Conservation (phyloP, 2,329 filamentous ascomycete genomes). For the Lachnellula subtilissima region DNA sequence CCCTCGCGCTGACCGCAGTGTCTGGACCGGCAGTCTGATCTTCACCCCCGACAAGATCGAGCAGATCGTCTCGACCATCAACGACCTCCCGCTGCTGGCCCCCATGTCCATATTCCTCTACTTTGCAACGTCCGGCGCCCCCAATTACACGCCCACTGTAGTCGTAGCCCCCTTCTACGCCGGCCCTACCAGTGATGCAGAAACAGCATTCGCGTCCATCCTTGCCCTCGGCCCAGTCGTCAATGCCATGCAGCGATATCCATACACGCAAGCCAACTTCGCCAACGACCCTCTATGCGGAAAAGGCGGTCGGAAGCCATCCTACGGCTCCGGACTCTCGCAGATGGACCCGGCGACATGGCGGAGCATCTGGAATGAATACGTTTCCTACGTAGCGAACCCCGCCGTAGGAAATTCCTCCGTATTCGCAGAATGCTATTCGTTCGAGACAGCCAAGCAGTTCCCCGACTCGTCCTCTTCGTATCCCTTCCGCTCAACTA, state of each 20-base stretch:
- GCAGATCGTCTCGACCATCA: neutral
- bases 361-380: neutral
- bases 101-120: neutral
- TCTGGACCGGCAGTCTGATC: neutral
- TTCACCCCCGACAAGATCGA: constrained; percentile 1
- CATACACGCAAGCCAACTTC: neutral
- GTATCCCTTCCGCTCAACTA: neutral
- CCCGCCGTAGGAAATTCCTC: neutral
- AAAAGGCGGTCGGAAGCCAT: neutral
- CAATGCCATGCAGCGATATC: neutral
- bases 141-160: neutral
- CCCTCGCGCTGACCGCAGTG: neutral
- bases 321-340: neutral
- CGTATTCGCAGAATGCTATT: neutral
- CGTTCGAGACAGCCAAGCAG: neutral
- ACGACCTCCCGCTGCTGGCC: neutral
- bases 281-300: neutral
- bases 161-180: neutral
- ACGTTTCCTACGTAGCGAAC: neutral
- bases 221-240: neutral
- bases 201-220: neutral
- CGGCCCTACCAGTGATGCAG: neutral
- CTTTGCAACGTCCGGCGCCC: neutral
- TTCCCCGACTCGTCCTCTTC: neutral
- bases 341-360: neutral